phyloP scores from a whole-genome alignment of 2,329 filamentous ascomycete species.

The Penicillium capsulatum region DNA sequence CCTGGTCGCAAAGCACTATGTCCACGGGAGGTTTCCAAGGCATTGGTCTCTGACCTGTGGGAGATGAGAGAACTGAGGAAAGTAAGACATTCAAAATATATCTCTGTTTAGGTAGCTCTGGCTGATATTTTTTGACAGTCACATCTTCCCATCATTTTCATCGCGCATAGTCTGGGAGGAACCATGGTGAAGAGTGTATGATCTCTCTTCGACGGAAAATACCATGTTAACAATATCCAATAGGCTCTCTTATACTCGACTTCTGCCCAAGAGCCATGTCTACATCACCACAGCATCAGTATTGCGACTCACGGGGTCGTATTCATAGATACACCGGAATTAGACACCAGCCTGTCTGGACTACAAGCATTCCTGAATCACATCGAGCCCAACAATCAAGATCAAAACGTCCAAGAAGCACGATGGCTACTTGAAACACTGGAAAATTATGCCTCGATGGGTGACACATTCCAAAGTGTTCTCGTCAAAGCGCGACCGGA shows the following conservation, averaged over 20 bases:
- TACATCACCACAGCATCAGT: constrained; percentile 14
- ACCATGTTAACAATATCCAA: constrained; percentile 7
- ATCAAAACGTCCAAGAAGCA: constrained; percentile 11
- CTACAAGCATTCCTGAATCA: constrained; percentile 29
- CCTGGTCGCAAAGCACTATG: neutral
- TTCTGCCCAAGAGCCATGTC: constrained; percentile 7
- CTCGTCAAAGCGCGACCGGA: constrained; percentile 6
- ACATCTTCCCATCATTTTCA: constrained; percentile 28
- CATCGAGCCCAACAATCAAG: constrained; percentile 27
- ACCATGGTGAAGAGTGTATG: constrained; percentile 28
- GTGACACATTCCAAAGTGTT: constrained; percentile 4
- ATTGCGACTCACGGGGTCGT: constrained; percentile 28
- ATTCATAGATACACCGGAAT: constrained; percentile 40
- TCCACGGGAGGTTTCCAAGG: constrained; percentile 6
- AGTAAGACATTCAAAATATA: constrained; percentile 1
- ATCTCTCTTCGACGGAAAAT: neutral
- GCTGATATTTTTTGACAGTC: constrained; percentile 8
- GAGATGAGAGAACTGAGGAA: constrained; percentile 5
- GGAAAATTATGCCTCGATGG: constrained; percentile 4
- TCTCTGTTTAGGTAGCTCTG: neutral
- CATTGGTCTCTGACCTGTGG: constrained; percentile 8
- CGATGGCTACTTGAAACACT: constrained; percentile 9
- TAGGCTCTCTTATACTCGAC: constrained; percentile 17
- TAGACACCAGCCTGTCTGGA: constrained; percentile 30
- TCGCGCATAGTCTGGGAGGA: constrained; percentile 30